Base-by-base conservation (phyloP, 1,284 basidiomycete genomes). In the Erythrobasidium hasegawianum region DNA sequence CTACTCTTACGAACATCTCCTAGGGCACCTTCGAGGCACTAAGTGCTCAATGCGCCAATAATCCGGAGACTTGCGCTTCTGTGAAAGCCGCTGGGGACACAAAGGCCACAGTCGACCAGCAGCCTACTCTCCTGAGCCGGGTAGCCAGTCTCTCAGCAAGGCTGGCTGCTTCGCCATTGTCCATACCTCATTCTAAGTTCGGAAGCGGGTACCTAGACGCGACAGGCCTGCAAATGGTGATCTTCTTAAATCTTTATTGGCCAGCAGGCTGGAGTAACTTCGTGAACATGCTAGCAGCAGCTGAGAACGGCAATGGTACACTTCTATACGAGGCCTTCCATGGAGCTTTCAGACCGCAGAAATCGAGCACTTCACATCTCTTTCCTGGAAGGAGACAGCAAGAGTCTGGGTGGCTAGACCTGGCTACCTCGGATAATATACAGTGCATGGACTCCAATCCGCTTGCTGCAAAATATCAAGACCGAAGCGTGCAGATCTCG, bases 1-100 rank as follows among this genome's bases (percentile, higher is more conserved):
- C n/a, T n/a, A n/a, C n/a, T n/a, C n/a, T n/a, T n/a, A n/a, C n/a
- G n/a, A n/a, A n/a, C n/a, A n/a, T 1, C 47, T n/a, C 13, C 1
- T 41, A 66, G 45, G 16, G 22, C 50, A 61, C 59, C 5, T 49
- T 40, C 26, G 57, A 54, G 10, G 65, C 50, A 2, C 59, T 67
- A 22, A n/a, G 52, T 1, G 5, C 22, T 16, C 14, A 29, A 3
- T 67, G 65, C 20, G 26, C 14, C 2, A 16, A 47, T 8, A 39
- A 40, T n/a, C 57, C 57, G 11, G 57, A 57, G 10, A 16, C 24
- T 18, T 47, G 65, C 16, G n/a, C n/a, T n/a, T n/a, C n/a, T n/a
- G n/a, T n/a, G n/a, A n/a, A n/a, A n/a, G n/a, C n/a, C n/a, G n/a
- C n/a, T n/a, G n/a, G n/a, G n/a, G n/a, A n/a, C n/a, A n/a, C n/a